Base-by-base conservation (phyloP, 352 stramenopile species). In the Pythium folliculosum region DNA sequence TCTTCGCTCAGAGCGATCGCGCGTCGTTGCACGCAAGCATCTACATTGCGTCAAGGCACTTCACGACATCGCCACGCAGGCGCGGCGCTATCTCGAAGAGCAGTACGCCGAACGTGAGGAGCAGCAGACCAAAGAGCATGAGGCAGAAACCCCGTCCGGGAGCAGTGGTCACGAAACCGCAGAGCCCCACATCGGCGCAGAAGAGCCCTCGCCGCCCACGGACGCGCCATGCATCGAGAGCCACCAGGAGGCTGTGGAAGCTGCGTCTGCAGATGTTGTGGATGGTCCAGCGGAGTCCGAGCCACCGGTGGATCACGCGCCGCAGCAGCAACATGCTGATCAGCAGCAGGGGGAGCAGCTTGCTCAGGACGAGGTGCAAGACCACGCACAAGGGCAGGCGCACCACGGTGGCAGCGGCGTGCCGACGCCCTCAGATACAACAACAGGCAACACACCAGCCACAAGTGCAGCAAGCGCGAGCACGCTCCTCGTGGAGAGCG, bases 31-130 rank as follows among this genome's bases (percentile, higher is more conserved):
- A 5, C 76, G 79, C n/a, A 75, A 78, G 44, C 79, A 88, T 53
- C 58, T 84, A 16, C 76, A 82, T 48, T 85, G 77, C 50, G 67
- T 81, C 25, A 78, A 78, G 40, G 79, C 75, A 13, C 50, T 88
- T 8, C 76, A 75, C 17, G 76, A 82, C 19, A 77, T 88, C n/a
- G 79, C 73, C 16, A 38, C 44, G n/a, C 75, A 65, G 32, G 79
- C 79, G 22, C 75, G 70, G 12, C 61, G 59, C 9, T 63, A 80
- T 35, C 63, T 81, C 12, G 2, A 49, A 6, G 68, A 58, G 23
- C 70, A 73, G n/a, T 70, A 75, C 22, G 67, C 35, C 19, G 37
- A 50, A 2, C 45, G 14, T 9, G 23, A 51, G 14, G 9, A 21
- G 12, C 35, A 52, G 49, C 22, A 6, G 14, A n/a, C 35, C 7